phyloP scores from a whole-genome alignment of 2,329 filamentous ascomycete genomes.

The Aspergillus tamarii region DNA sequence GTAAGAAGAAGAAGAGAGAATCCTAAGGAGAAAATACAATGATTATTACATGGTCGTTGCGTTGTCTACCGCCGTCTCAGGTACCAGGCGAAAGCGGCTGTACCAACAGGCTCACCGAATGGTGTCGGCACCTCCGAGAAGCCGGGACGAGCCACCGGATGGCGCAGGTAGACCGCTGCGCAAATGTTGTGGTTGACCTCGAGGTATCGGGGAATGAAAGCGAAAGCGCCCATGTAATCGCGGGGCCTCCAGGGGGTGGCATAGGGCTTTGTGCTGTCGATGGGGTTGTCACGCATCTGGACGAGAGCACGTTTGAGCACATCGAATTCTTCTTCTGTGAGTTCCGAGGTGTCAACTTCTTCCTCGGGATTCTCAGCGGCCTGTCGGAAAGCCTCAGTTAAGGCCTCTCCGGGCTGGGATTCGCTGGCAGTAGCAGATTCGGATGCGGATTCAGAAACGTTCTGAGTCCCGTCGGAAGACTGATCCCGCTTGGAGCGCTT shows the following conservation, averaged over 20 bases:
- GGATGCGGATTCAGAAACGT: conserved; percentile 9
- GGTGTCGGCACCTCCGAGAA: conserved; percentile 83
- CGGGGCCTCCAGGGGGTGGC: conserved; percentile 87
- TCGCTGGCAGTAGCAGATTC: conserved; percentile 21
- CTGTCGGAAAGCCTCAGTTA: conserved; percentile 39
- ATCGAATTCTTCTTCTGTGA: conserved; percentile 52
- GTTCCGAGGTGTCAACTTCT: conserved; percentile 46
- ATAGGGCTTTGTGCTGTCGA: conserved; percentile 80
- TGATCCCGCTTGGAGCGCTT: conserved; percentile 26
- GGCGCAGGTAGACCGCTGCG: conserved; percentile 89
- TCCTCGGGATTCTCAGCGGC: conserved; percentile 33
- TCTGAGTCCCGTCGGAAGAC: conserved; percentile 12
- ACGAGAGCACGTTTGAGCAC: conserved; percentile 61
- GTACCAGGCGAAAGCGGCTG: conserved; percentile 94
- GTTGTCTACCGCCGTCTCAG: conserved; percentile 71
- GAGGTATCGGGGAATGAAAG: conserved; percentile 91
- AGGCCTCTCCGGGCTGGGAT: conserved; percentile 27
- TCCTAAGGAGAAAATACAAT: conserved; percentile 17
- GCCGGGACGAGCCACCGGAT: conserved; percentile 86
- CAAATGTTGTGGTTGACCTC: conserved; percentile 98
- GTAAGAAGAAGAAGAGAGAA: conserved; percentile 19
- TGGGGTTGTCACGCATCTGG: conserved; percentile 72
- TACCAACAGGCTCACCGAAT: conserved; percentile 70
- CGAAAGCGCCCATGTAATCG: conserved; percentile 86
- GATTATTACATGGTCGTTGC: conserved; percentile 7